Evolutionary conservation across 208 protist species (phyloP).

Genomic region (Blastocrithidia nonstop): DNA sequence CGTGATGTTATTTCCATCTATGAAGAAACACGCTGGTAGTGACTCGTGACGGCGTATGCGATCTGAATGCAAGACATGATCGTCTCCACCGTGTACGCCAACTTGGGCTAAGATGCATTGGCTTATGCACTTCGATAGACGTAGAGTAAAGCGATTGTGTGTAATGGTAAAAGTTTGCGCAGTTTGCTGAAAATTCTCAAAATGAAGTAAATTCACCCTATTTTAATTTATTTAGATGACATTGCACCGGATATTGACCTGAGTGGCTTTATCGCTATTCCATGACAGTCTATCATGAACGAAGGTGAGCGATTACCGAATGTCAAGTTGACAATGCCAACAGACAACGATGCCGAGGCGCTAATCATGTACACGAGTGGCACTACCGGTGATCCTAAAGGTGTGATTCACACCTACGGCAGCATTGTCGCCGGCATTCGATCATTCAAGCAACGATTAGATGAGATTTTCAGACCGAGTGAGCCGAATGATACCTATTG

Average conservation of each 20-base stretch:
- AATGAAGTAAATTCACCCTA: conserved; percentile 9
- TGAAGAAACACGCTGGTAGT: conserved; percentile 66
- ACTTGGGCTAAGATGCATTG: conserved; percentile 52
- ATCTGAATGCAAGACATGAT: conserved; percentile 58
- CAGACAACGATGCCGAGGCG: conserved; percentile 17
- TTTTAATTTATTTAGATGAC: conserved; percentile 32
- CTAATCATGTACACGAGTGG: conserved; percentile 82
- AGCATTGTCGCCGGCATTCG: conserved; percentile 27
- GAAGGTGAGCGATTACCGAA: conserved; percentile 11
- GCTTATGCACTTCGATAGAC: conserved; percentile 36
- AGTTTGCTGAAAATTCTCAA: conserved; percentile 22
- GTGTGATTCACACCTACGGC: conserved; percentile 72
- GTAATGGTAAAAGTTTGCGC: conserved; percentile 29
- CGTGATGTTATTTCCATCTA: conserved; percentile 32
- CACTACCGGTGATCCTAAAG: conserved; percentile 83
- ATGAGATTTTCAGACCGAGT: conserved; percentile 11
- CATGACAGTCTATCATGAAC: conserved; percentile 29
- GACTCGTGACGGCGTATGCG: conserved; percentile 45
- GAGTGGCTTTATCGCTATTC: conserved; percentile 11
- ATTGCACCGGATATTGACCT: conserved; percentile 10
- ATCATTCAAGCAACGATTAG: conserved; percentile 3
- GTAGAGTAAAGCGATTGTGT: conserved; percentile 28
- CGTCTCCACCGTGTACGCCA: conserved; percentile 58
- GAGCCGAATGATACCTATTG: conserved; percentile 44
- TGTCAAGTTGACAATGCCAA: conserved; percentile 7